Conservation (phyloP, 2,329 filamentous ascomycete species). For the Pseudogymnoascus sp. region DNA sequence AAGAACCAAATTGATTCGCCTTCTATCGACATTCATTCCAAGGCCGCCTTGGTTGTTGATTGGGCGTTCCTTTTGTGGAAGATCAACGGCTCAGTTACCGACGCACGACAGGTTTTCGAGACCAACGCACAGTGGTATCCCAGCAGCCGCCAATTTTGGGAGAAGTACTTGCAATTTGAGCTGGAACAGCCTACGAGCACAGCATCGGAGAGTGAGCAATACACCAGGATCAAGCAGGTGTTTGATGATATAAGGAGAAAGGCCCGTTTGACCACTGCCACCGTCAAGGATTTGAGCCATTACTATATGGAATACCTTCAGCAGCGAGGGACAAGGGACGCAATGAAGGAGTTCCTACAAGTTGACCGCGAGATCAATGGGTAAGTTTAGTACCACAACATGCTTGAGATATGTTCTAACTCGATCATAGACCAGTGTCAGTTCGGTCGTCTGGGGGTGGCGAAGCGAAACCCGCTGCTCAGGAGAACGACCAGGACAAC, state of each 20-base stretch:
- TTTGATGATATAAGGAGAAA: constrained; percentile 66
- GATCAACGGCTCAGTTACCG: constrained; percentile 69
- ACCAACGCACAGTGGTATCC: constrained; percentile 78
- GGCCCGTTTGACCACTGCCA: constrained; percentile 58
- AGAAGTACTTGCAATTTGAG: constrained; percentile 82
- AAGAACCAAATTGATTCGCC: constrained; percentile 71
- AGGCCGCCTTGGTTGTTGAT: constrained; percentile 79
- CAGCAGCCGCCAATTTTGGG: constrained; percentile 84
- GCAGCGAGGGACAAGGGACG: constrained; percentile 70
- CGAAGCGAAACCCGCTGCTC: constrained; percentile 33
- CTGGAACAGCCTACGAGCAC: constrained; percentile 67
- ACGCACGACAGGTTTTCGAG: constrained; percentile 75
- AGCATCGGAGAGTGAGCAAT: constrained; percentile 56
- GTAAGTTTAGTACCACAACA: constrained; percentile 36
- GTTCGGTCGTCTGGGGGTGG: constrained; percentile 32
- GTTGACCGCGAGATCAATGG: constrained; percentile 86
- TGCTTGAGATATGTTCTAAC: constrained; percentile 11
- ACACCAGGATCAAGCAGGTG: constrained; percentile 70
- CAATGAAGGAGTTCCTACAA: constrained; percentile 77
- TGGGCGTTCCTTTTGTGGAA: constrained; percentile 87
- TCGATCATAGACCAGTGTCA: constrained; percentile 33
- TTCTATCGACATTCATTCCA: constrained; percentile 66
- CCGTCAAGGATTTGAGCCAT: constrained; percentile 68
- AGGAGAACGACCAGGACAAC: constrained; percentile 34
- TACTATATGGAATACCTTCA: constrained; percentile 78